Evolutionary conservation across 2,329 filamentous ascomycete genomes (phyloP).

Genomic region (Gyromitra esculenta): DNA sequence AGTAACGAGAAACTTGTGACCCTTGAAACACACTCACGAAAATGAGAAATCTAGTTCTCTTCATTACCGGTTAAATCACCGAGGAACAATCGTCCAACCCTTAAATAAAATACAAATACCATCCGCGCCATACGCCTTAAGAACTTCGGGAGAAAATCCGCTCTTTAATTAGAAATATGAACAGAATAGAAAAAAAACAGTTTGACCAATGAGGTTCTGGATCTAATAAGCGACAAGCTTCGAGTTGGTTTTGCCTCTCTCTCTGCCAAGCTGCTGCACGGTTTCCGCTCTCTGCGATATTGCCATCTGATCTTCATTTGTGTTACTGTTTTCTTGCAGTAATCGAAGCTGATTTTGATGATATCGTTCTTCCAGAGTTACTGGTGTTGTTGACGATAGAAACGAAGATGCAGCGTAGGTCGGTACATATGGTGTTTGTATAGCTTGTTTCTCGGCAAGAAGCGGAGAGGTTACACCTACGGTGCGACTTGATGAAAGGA

Average conservation of each 20-base stretch:
- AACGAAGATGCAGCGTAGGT: slow-evolving; percentile 42
- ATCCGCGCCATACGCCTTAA: not conserved
- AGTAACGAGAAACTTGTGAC: not conserved
- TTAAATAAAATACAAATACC: too few species aligned
- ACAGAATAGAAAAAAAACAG: too few species aligned
- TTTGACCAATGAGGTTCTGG: not conserved
- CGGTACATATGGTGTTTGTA: slow-evolving; percentile 35
- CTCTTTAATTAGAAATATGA: too few species aligned
- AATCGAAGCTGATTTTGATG: slow-evolving; percentile 2
- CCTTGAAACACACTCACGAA: not conserved
- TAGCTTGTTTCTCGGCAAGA: not conserved
- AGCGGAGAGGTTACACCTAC: not conserved
- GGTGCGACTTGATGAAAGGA: not conserved
- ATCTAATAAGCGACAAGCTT: slow-evolving; percentile 6
- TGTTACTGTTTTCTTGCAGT: not conserved
- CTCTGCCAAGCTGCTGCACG: slow-evolving; percentile 16
- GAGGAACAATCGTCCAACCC: not conserved
- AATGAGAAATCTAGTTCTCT: not conserved
- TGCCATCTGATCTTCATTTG: not conserved
- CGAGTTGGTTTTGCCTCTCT: slow-evolving; percentile 24
- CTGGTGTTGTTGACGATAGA: slow-evolving; percentile 35
- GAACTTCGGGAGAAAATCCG: too few species aligned
- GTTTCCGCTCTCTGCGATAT: slow-evolving; percentile 15
- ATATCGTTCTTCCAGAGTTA: slow-evolving; percentile 34
- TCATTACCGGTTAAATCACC: not conserved